Conservation (phyloP, 164 flowering plant species). For the Chimonanthus salicifolius region DNA sequence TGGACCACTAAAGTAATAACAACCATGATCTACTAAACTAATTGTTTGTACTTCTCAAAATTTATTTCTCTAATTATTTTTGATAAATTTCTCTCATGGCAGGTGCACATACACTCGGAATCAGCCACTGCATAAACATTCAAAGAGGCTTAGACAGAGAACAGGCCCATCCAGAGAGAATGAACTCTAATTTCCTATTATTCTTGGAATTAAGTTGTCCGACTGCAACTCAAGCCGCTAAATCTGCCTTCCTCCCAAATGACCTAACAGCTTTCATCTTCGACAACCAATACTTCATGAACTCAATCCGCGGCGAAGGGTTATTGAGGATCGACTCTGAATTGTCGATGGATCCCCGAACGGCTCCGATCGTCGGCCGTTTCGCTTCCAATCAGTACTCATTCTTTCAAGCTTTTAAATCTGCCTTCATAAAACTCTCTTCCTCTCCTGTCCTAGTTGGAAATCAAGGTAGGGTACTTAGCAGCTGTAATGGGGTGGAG, state of each 20-base stretch:
- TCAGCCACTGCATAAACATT: constrained; percentile 25
- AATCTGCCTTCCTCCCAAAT: constrained; percentile 12
- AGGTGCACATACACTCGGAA: constrained; percentile 27
- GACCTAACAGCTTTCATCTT: constrained; percentile 17
- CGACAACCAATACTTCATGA: constrained; percentile 22
- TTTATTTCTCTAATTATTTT: not conserved
- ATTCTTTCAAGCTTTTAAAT: constrained; percentile 23
- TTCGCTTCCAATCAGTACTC: constrained; percentile 18
- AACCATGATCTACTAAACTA: too few species aligned
- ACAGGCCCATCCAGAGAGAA: not conserved
- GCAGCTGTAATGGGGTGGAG: constrained; percentile 10
- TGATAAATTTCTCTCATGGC: not conserved
- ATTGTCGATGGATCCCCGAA: constrained; percentile 14
- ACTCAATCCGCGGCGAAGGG: constrained; percentile 13
- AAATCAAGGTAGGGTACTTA: constrained; percentile 17
- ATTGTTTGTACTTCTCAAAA: not conserved
- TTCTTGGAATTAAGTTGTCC: constrained; percentile 14
- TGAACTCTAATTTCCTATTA: not conserved
- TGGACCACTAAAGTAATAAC: too few species aligned
- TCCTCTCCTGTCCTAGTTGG: constrained; percentile 15
- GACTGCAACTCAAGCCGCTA: constrained; percentile 9
- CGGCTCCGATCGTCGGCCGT: constrained; percentile 11
- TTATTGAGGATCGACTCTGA: constrained; percentile 18
- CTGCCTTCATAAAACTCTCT: constrained; percentile 25
- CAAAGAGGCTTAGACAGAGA: constrained; percentile 7